Evolutionary conservation across 768 basidiomycete species (phyloP).

Genomic region (Boletus fagicola): DNA sequence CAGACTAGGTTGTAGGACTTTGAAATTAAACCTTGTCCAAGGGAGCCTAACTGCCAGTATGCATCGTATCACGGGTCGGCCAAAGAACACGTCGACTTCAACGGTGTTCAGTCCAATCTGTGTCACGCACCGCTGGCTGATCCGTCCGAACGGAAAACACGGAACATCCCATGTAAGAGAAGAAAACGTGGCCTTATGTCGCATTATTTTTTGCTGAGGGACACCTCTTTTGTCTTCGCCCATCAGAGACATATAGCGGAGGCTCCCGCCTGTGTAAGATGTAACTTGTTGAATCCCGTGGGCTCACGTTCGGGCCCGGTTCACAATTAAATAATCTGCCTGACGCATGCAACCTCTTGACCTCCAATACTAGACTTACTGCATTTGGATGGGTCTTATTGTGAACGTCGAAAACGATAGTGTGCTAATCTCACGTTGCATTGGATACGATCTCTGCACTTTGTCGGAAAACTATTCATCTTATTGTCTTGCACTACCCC

Average conservation of each 20-base stretch:
- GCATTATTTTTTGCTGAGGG: not conserved
- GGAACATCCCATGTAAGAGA: not conserved
- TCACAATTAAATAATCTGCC: not conserved
- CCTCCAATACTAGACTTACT: slow-evolving; percentile 20
- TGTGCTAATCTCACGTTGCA: slow-evolving; percentile 6
- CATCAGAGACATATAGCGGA: not conserved
- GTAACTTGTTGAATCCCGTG: not conserved
- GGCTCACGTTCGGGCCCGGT: not conserved
- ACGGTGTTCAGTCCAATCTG: too few species aligned
- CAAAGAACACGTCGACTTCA: not conserved
- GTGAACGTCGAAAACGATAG: slow-evolving; percentile 7
- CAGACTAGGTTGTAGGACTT: not conserved
- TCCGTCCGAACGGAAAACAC: not conserved
- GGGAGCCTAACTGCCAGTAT: not conserved
- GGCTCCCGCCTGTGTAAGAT: not conserved
- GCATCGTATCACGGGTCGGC: not conserved
- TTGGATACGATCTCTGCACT: not conserved
- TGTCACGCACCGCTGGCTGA: too few species aligned
- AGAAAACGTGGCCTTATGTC: not conserved
- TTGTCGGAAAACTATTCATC: not conserved
- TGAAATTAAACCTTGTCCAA: not conserved
- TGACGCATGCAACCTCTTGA: not conserved
- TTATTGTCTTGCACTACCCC: slow-evolving; percentile 24
- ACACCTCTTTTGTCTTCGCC: slow-evolving; percentile 8
- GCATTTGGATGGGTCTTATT: slow-evolving; percentile 21